These are phyloP conservation scores for Irpex sp. DNA, from an alignment of 1,284 basidiomycete genomes.

Conservation along the genomic window DNA sequence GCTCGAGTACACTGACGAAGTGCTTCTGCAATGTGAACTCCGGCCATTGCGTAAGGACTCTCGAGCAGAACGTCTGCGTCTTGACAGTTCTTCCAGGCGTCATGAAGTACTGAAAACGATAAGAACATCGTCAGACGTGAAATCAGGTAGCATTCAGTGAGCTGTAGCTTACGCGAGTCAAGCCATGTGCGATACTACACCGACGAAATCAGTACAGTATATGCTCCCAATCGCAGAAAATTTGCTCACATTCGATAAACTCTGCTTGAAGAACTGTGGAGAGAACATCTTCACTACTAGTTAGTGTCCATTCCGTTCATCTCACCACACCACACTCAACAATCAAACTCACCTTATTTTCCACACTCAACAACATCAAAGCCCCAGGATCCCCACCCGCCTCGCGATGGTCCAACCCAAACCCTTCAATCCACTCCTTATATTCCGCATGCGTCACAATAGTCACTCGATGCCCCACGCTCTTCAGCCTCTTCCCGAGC, in stretches of 20 bases:
- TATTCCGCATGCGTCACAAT: conserved; percentile 66
- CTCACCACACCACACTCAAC: no score
- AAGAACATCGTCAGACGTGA: neutral
- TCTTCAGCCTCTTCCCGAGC: conserved; percentile 38
- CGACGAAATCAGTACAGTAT: neutral
- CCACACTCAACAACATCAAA: conserved; percentile 54
- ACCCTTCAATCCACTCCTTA: conserved; percentile 53
- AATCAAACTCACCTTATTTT: conserved; percentile 43
- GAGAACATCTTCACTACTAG: conserved; percentile 60
- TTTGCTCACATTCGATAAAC: conserved; percentile 44
- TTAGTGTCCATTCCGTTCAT: neutral
- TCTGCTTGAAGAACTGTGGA: conserved; percentile 76
- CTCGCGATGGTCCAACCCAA: conserved; percentile 62
- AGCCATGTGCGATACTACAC: conserved; percentile 70
- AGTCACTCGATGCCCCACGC: conserved; percentile 47
- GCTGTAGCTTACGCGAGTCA: conserved; percentile 61
- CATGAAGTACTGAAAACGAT: conserved; percentile 49
- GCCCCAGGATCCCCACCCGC: conserved; percentile 79
- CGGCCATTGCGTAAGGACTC: conserved; percentile 74
- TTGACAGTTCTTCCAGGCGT: conserved; percentile 67
- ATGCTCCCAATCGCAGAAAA: neutral
- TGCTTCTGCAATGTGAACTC: conserved; percentile 78
- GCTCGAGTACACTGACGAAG: conserved; percentile 38
- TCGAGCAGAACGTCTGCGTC: conserved; percentile 73
- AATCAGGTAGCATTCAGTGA: no score